A percentile compares a stretch with the other conserved stretches of the same genome.
Conservation (phyloP, 768 basidiomycete species). For the Cystobasidium onofrii region DNA sequence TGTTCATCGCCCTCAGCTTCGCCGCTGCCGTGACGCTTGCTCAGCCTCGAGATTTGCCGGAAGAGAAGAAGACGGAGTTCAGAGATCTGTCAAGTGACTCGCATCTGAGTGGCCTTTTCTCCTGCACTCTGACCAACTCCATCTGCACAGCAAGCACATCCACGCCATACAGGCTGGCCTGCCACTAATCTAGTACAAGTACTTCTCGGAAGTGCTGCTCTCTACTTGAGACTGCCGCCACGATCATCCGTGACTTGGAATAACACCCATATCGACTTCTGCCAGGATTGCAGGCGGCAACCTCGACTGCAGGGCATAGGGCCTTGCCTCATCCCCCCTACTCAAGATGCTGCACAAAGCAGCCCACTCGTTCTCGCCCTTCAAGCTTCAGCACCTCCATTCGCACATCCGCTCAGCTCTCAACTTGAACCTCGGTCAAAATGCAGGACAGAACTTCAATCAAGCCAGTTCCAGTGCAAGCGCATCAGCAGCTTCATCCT, state of each 20-base stretch:
- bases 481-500: not conserved
- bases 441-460: slow-evolving; percentile 1
- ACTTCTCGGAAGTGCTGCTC: too few relatives aligned
- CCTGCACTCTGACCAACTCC: too few relatives aligned
- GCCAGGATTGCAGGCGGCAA: not conserved
- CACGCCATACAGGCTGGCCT: too few relatives aligned
- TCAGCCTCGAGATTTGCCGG: not conserved
- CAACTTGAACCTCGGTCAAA: slow-evolving; percentile 16
- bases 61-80: too few relatives aligned
- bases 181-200: too few relatives aligned
- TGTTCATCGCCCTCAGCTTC: not conserved
- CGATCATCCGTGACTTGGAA: not conserved
- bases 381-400: slow-evolving; percentile 28
- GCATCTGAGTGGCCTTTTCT: too few relatives aligned
- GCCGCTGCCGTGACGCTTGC: not conserved
- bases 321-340: too few relatives aligned
- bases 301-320: not conserved
- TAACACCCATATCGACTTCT: not conserved
- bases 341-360: slow-evolving; percentile 29
- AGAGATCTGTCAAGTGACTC: too few relatives aligned
- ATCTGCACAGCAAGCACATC: too few relatives aligned
- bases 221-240: too few relatives aligned
- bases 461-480: not conserved
- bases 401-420: slow-evolving; percentile 12
- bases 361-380: slow-evolving; percentile 27